Base-by-base conservation (phyloP, 2,329 filamentous ascomycete genomes). In the Paecilomyces dactylethromorphus region DNA sequence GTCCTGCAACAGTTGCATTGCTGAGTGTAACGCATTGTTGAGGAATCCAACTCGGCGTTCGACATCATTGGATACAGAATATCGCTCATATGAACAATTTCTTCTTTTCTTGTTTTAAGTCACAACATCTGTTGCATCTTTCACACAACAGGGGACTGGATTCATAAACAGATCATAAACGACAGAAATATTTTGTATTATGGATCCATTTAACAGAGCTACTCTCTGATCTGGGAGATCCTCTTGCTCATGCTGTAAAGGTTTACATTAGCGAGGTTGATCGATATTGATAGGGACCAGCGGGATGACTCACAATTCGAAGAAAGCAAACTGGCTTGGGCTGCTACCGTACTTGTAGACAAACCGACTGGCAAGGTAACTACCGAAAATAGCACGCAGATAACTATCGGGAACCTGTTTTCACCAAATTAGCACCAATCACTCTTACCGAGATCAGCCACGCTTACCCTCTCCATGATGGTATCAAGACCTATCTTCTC, bases 261-360 rank as follows among this genome's bases (percentile, higher is more conserved):
- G 53, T 18, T 35, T 18, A 32, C 24, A 55, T 67, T 62, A 66
- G 62, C 12, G 54, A 52, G 33, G 26, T 8, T 18, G 10, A 45
- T 12, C n/a, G 33, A 31, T 32, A 21, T 4, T 32, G 13, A 24
- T 15, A 35, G 12, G 3, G 3, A 35, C 13, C 15, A 24, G 49
- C n/a, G 49, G 54, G 33, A 26, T 53, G 60, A 88, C 89, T 86
- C 80, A 92, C 90, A 97, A 99, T 74, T 96, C 91, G 77, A 96
- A 99, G 82, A 99, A 99, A 45, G 93, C 92, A 79, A 99, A 97
- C 70, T 97, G 93, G 79, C 89, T 94, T 4, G 94, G 92, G 65
- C 85, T 88, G 73, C 92, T 92, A 69, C 94, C 94, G 73, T 93
- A 94, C 74, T 96, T 87, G 76, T 99, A 99, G 49, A 99, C 91